These are phyloP conservation scores for Talaromyces funiculosus DNA, from an alignment of 2,329 filamentous ascomycete genomes.

Conservation along the genomic window DNA sequence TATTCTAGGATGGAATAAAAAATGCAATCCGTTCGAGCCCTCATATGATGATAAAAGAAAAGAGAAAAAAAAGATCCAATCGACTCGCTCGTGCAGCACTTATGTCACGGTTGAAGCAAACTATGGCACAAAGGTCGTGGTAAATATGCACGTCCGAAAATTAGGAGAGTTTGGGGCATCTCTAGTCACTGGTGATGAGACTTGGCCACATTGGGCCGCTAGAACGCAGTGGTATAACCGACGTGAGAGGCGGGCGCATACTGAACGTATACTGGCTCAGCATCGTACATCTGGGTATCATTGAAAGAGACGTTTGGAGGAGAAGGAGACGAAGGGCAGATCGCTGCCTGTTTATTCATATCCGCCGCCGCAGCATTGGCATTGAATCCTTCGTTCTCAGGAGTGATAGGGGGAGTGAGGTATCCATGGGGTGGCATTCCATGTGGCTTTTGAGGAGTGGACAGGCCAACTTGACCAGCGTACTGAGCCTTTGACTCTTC, in stretches of 20 bases:
- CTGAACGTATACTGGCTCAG: conserved; percentile 30
- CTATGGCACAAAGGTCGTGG: conserved; percentile 19
- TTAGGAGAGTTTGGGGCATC: background rate
- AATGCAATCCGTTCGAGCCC: conserved; percentile 17
- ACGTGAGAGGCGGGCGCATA: conserved; percentile 31
- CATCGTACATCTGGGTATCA: conserved; percentile 31
- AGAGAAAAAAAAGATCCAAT: conserved; percentile 11
- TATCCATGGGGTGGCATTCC: conserved; percentile 36
- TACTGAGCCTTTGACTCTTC: conserved; percentile 33
- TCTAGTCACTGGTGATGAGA: conserved; percentile 1
- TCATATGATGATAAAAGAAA: conserved; percentile 11
- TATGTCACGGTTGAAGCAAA: conserved; percentile 11
- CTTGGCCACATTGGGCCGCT: background rate
- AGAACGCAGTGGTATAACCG: conserved; percentile 30
- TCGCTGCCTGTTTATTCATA: conserved; percentile 26
- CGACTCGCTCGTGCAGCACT: conserved; percentile 9
- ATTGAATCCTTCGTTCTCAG: conserved; percentile 39
- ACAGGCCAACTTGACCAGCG: conserved; percentile 37
- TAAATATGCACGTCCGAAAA: conserved; percentile 7
- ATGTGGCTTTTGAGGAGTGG: conserved; percentile 38
- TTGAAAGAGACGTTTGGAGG: conserved; percentile 34
- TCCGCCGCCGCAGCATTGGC: conserved; percentile 20
- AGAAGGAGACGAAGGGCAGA: conserved; percentile 35
- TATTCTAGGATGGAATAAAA: conserved; percentile 24
- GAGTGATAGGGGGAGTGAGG: conserved; percentile 45